These are phyloP conservation scores for Telfairia occidentalis DNA, from an alignment of 331 rosid species.

Conservation along the genomic window DNA sequence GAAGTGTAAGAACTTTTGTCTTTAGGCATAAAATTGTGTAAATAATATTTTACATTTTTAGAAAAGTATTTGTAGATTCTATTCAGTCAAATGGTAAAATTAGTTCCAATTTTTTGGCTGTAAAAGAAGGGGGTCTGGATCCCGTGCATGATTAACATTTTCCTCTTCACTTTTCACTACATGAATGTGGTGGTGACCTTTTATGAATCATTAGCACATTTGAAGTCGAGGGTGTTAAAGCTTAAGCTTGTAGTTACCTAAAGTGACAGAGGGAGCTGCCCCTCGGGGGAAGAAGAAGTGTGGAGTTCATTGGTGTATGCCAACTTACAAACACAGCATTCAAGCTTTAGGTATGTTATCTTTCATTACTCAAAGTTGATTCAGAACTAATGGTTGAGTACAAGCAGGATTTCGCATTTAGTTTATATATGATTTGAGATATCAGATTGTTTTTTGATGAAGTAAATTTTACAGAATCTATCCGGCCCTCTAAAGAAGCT, in stretches of 20 bases:
- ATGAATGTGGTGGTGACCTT: not conserved
- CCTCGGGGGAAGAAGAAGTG: not conserved
- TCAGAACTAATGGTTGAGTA: not conserved
- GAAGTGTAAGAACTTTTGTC: conserved; percentile 13
- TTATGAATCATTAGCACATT: not conserved
- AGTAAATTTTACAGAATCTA: not conserved
- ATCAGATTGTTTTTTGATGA: not conserved
- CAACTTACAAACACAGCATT: not conserved
- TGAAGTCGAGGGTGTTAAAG: not conserved
- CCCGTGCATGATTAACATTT: not conserved
- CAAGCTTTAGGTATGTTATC: not conserved
- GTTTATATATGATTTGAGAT: not conserved
- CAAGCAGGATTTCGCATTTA: not conserved
- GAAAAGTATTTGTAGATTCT: not conserved
- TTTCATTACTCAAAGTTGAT: not conserved
- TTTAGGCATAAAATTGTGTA: not conserved
- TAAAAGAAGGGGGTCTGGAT: not conserved
- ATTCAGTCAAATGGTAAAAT: not conserved
- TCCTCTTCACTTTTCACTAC: not conserved
- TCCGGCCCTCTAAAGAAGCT: not conserved
- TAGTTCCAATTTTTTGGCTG: not conserved
- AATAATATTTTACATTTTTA: not conserved
- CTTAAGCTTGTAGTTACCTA: not conserved
- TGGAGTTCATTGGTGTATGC: not conserved
- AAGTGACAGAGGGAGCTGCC: not conserved